Percentiles rank a stretch among this genome's conserved stretches.
These are phyloP conservation scores for Eleusine coracana DNA, from an alignment of 176 grass and related monocot genomes.

Conservation along the genomic window DNA sequence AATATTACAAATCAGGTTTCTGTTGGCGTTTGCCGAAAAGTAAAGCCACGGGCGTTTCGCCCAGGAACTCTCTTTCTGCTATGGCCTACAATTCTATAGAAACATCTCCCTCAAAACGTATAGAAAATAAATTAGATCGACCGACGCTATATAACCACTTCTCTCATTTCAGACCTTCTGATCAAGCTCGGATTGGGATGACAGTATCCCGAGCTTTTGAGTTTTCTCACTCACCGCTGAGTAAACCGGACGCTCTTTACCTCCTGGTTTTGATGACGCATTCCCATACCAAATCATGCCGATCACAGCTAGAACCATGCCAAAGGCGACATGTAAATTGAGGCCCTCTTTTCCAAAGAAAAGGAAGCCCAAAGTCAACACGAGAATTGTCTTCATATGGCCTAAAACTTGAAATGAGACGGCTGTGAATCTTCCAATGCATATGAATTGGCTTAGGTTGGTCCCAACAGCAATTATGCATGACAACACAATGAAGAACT, in stretches of 20 bases:
- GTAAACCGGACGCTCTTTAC: not conserved
- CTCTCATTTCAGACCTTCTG: not conserved
- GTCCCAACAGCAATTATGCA: conserved; percentile 21
- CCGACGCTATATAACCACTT: not conserved
- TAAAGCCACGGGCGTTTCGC: not conserved
- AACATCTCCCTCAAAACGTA: not conserved
- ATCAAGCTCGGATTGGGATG: not conserved
- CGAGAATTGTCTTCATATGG: not conserved
- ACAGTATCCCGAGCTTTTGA: not conserved
- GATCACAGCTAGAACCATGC: conserved; percentile 30
- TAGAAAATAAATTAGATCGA: not conserved
- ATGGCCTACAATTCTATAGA: conserved; percentile 30
- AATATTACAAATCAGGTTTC: conserved; percentile 29
- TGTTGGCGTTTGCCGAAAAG: conserved; percentile 4
- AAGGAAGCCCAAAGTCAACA: not conserved
- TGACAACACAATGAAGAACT: not conserved
- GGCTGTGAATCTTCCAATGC: conserved; percentile 34
- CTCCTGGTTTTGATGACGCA: conserved; percentile 23
- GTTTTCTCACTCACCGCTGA: not conserved
- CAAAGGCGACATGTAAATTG: conserved; percentile 26
- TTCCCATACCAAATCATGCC: conserved; percentile 38
- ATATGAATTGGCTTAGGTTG: conserved; percentile 39
- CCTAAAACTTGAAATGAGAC: conserved; percentile 12
- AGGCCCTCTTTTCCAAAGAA: conserved; percentile 34
- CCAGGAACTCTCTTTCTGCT: conserved; percentile 22